Base-by-base conservation (phyloP, 352 stramenopile genomes). In the Phytophthora rubi region DNA sequence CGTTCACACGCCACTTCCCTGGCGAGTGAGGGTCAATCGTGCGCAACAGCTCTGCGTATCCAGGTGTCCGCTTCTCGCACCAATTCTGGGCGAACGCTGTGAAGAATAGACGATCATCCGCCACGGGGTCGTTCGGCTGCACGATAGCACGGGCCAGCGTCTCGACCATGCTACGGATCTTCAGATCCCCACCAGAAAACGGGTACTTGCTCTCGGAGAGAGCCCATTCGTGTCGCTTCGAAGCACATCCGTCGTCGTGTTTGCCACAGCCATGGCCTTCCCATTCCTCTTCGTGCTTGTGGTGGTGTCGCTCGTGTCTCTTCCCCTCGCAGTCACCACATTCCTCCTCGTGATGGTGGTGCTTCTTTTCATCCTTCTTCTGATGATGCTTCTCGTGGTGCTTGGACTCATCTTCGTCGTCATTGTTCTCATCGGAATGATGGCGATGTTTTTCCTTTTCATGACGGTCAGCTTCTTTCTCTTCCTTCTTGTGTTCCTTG, bases 1-100 rank as follows among this genome's bases (percentile, higher is more conserved):
- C 86, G 28, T 90, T 86, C 47, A 92, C 86, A 42, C 86, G 86
- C 76, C 77, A 92, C 52, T 86, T 84, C 13, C 75, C 76, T 7
- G 84, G 84, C 28, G 84, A 85, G 62, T 94, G 86, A 45, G 77
- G 73, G 28, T 90, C 82, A 21, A 77, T 86, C 44, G 66, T 79
- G 15, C 76, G 75, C 59, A 90, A 53, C 23, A 90, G 59, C 65
- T 88, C 80, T 0, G 79, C 74, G 32, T 80, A 85, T 21, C 59
- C 69, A 28, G 79, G 65, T 13, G 76, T 77, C 13, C 68, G 72
- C 68, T 89, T 90, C 59, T 89, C 73, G 53, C 86, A 94, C 82
- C 79, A 91, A 39, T 80, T 75, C 54, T 90, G 81, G 4, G 82
- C 86, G 45, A 90, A 94, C 18, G 86, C 73, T 21, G 82, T 80